Evolutionary conservation across 495 filamentous ascomycete species (phyloP).

Genomic region (Margaritispora aquatica): DNA sequence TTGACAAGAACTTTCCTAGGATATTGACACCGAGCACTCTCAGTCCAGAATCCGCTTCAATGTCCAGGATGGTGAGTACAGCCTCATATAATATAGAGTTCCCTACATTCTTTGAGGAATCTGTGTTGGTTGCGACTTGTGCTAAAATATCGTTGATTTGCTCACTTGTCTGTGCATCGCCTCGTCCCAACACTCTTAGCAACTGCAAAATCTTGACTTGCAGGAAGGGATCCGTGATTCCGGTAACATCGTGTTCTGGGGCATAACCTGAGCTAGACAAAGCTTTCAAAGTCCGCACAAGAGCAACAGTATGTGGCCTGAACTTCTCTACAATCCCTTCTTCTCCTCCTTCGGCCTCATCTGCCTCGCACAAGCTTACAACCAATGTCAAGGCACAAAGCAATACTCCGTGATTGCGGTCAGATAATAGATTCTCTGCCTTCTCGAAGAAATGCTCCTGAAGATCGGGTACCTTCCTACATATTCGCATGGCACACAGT

Average conservation of each 20-base stretch:
- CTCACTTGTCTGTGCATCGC: slow-evolving; percentile 85
- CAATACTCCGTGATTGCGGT: slow-evolving; percentile 89
- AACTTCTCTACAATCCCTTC: slow-evolving; percentile 85
- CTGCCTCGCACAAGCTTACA: slow-evolving; percentile 87
- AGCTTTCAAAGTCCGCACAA: slow-evolving; percentile 88
- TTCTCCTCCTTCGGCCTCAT: slow-evolving; percentile 82
- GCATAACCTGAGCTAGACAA: slow-evolving; percentile 93
- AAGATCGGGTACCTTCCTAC: slow-evolving; percentile 92
- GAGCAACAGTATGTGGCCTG: slow-evolving; percentile 64
- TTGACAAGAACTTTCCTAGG: slow-evolving; percentile 92
- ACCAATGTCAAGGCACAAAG: slow-evolving; percentile 89
- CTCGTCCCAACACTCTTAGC: slow-evolving; percentile 77
- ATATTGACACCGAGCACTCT: slow-evolving; percentile 96
- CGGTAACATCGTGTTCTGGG: slow-evolving; percentile 95
- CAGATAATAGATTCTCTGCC: slow-evolving; percentile 78
- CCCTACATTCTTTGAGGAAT: slow-evolving; percentile 96
- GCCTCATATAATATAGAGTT: slow-evolving; percentile 98
- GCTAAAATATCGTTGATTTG: slow-evolving; percentile 98
- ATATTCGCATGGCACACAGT: slow-evolving; percentile 99
- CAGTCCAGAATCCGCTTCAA: slow-evolving; percentile 92
- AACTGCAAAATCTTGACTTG: slow-evolving; percentile 92
- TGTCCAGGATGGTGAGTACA: slow-evolving; percentile 94
- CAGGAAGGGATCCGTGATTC: slow-evolving; percentile 97
- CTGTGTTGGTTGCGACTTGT: slow-evolving; percentile 97
- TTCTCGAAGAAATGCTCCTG: slow-evolving; percentile 97